Percentiles rank a stretch among this genome's conserved stretches.
Conservation (phyloP, 495 filamentous ascomycete genomes). For the Xylaria sp. region DNA sequence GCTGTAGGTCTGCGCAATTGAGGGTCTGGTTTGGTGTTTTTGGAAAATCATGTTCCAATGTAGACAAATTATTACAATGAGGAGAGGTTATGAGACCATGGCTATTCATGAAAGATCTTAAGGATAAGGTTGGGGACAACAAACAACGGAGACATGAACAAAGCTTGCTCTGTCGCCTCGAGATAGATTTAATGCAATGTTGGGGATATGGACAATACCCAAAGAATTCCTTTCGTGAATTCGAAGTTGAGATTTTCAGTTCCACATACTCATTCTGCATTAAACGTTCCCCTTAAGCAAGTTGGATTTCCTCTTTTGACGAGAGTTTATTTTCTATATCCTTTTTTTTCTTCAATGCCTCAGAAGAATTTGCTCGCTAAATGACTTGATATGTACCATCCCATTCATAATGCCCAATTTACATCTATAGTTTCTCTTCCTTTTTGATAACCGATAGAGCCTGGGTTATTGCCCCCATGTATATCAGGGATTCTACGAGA, state of each 20-base stretch:
- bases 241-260: not conserved
- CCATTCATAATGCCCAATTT: not conserved
- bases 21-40: not conserved
- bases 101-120: not conserved
- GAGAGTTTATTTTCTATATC: too few relatives aligned
- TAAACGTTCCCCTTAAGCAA: not conserved
- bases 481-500: not conserved
- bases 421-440: not conserved
- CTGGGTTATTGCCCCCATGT: not conserved
- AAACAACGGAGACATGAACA: not conserved
- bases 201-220: not conserved
- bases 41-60: not conserved
- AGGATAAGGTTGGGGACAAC: not conserved
- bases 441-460: not conserved
- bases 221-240: not conserved
- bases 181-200: not conserved
- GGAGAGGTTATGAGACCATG: slow-evolving; percentile 4
- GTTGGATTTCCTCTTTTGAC: not conserved
- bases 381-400: not conserved
- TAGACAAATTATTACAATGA: not conserved
- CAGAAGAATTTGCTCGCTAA: not conserved
- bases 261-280: not conserved
- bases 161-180: not conserved
- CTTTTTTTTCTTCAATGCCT: not conserved
- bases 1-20: not conserved